These are phyloP conservation scores for Tulasnella sp. DNA, from an alignment of 768 basidiomycete genomes.

Conservation along the genomic window DNA sequence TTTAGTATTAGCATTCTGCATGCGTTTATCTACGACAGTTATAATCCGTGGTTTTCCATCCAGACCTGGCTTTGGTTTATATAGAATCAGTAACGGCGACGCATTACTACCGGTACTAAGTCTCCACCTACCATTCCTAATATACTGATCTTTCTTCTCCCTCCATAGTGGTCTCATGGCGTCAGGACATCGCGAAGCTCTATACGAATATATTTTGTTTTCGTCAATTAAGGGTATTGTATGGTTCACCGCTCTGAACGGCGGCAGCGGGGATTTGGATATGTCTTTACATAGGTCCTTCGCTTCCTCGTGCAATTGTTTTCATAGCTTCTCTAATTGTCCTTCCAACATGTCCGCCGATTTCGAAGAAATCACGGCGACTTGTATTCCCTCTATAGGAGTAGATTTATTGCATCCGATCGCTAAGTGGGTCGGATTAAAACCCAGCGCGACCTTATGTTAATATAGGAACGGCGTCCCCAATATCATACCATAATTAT, in stretches of 20 bases:
- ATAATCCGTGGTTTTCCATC: constrained; percentile 6
- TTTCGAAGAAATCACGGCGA: no score
- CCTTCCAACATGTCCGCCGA: no score
- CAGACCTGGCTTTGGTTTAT: not conserved
- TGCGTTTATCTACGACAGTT: constrained; percentile 21
- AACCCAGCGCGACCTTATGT: no score
- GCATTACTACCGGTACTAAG: not conserved
- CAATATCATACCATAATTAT: no score
- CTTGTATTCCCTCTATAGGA: no score
- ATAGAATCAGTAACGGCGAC: not conserved
- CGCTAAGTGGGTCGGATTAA: no score
- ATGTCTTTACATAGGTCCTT: no score
- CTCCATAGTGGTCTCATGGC: constrained; percentile 7
- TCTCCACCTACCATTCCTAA: constrained; percentile 8
- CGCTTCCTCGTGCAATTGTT: no score
- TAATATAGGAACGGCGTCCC: no score
- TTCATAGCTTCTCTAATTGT: no score
- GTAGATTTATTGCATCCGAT: no score
- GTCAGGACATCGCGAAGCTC: not conserved
- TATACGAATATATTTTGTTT: constrained; percentile 15
- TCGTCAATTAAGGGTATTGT: constrained; percentile 10
- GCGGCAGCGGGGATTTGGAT: constrained; percentile 5
- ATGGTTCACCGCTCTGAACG: constrained; percentile 12
- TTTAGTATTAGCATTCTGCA: constrained; percentile 9
- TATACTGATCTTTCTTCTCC: constrained; percentile 3